phyloP scores from a whole-genome alignment of 257 asterid species.

The Parsonsia alboflavescens region DNA sequence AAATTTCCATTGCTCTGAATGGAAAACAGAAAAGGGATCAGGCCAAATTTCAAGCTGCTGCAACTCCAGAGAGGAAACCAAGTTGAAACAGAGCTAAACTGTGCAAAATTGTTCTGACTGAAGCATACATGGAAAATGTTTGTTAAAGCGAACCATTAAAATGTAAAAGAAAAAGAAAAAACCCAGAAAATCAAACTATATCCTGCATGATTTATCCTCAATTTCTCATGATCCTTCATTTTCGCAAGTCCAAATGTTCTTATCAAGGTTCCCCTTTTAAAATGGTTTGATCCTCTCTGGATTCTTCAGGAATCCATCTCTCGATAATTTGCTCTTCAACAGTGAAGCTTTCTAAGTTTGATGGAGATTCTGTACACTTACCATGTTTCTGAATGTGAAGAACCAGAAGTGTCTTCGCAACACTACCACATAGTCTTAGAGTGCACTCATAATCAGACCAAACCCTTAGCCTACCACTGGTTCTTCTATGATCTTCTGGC shows the following conservation, averaged over 20 bases:
- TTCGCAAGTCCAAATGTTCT: neutral
- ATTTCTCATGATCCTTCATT: neutral
- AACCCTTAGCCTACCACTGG: conserved; percentile 49
- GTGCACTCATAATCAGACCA: conserved; percentile 88
- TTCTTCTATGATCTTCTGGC: conserved; percentile 22
- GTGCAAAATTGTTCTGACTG: neutral
- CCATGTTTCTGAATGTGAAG: conserved; percentile 33
- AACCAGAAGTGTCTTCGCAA: conserved; percentile 66
- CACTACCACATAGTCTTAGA: conserved; percentile 80
- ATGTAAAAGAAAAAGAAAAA: neutral
- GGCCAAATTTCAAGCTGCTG: neutral
- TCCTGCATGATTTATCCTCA: neutral
- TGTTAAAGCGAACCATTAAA: neutral
- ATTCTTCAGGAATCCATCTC: conserved; percentile 64
- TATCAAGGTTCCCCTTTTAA: neutral
- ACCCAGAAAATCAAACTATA: neutral
- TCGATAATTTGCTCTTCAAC: conserved; percentile 61
- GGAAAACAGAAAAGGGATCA: neutral
- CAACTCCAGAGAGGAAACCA: too few relatives aligned
- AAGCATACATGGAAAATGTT: neutral
- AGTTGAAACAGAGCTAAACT: neutral
- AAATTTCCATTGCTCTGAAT: neutral
- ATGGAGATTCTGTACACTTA: conserved; percentile 14
- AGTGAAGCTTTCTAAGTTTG: conserved; percentile 31
- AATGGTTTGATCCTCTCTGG: conserved; percentile 36